Conservation (phyloP, 345 rosid species). For the Dipteronia sinensis region DNA sequence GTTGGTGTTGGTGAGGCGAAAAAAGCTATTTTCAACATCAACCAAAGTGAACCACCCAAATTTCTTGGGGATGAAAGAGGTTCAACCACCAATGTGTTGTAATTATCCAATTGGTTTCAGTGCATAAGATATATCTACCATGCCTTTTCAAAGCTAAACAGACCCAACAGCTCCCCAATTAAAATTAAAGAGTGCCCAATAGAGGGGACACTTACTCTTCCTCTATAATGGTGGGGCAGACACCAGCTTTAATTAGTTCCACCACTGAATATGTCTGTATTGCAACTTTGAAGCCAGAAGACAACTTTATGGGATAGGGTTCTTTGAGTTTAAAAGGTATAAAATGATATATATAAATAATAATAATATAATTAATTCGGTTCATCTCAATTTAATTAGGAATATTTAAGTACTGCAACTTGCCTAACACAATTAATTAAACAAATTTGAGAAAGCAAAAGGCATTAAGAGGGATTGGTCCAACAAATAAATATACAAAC, state of each 20-base stretch:
- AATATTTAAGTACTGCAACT: slow-evolving; percentile 14
- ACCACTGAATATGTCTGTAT: slow-evolving; percentile 5
- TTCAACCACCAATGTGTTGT: slow-evolving; percentile 19
- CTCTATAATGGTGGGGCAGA: slow-evolving; percentile 4
- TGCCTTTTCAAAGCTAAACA: slow-evolving; percentile 6
- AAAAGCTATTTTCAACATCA: background rate
- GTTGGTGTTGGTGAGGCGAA: slow-evolving; percentile 7
- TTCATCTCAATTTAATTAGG: slow-evolving; percentile 19
- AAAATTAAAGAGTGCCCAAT: background rate
- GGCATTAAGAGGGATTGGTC: background rate
- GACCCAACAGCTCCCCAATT: background rate
- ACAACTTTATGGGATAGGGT: background rate
- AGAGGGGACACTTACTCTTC: background rate
- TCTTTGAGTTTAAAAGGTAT: background rate
- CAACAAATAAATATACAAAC: slow-evolving; percentile 29
- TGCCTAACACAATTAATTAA: slow-evolving; percentile 15
- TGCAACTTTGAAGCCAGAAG: background rate
- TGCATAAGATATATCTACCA: background rate
- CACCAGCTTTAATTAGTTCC: slow-evolving; percentile 6
- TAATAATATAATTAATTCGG: slow-evolving; percentile 4
- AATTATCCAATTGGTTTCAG: slow-evolving; percentile 13
- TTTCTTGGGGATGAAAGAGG: background rate
- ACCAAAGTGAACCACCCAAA: slow-evolving; percentile 10
- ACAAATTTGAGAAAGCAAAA: slow-evolving; percentile 7
- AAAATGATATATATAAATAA: background rate